Evolutionary conservation across 2,329 filamentous ascomycete genomes (phyloP).

Genomic region (Fusarium denticulatum): DNA sequence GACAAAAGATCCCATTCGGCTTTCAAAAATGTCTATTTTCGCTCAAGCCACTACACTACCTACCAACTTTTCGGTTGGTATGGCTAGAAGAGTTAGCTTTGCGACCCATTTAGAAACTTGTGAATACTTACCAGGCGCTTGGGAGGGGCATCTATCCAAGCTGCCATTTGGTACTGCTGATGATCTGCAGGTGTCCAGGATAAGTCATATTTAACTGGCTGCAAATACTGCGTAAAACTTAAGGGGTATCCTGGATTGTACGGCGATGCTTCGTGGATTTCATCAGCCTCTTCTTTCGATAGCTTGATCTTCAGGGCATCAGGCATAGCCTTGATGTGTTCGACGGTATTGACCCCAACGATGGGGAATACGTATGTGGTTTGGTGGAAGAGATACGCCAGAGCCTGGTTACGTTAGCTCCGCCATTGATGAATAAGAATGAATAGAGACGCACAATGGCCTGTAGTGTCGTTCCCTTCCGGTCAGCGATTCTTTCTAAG

Average conservation of each 20-base stretch:
- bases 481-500: neutral
- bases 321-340: constrained; percentile 10
- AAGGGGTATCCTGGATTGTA: neutral
- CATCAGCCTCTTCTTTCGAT: neutral
- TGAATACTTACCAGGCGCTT: neutral
- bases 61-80: neutral
- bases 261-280: constrained; percentile 8
- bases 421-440: fast-evolving
- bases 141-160: neutral
- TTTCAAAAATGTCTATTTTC: too few relatives aligned
- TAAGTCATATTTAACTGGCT: neutral
- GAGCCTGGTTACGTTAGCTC: neutral
- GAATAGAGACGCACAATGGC: neutral
- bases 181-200: neutral
- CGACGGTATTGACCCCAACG: constrained; percentile 14
- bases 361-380: constrained; percentile 25
- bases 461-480: neutral
- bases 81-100: neutral
- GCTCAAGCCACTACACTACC: neutral
- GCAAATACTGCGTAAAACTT: neutral
- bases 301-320: constrained; percentile 7
- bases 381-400: constrained; percentile 25
- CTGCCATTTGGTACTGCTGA: neutral
- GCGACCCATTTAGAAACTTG: fast-evolving
- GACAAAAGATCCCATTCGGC: neutral